These are phyloP conservation scores for Croton setiger DNA, from an alignment of 441 rosid species.

Conservation along the genomic window DNA sequence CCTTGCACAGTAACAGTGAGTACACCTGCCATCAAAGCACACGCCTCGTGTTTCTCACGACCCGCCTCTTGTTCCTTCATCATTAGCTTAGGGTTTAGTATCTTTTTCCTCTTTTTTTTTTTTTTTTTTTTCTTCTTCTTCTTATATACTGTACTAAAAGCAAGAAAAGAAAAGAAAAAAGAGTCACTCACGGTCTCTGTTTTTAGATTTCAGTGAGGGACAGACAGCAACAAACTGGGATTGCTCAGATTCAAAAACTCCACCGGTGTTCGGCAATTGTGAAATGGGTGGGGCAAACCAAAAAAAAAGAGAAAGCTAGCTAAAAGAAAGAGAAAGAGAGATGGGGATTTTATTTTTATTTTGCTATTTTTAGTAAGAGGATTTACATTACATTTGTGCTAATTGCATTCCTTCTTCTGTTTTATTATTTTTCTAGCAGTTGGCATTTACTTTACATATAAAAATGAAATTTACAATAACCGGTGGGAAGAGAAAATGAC, in stretches of 20 bases:
- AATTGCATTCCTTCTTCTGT: constrained; percentile 33
- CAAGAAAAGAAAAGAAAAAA: constrained; percentile 25
- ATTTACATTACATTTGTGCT: constrained; percentile 63
- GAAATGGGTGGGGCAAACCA: constrained; percentile 41
- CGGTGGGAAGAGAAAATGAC: background rate
- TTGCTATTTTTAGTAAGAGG: constrained; percentile 55
- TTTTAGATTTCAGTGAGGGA: constrained; percentile 65
- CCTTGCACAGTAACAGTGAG: constrained; percentile 31
- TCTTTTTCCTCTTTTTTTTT: background rate
- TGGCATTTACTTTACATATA: constrained; percentile 9
- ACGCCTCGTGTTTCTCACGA: constrained; percentile 61
- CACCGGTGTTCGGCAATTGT: constrained; percentile 64
- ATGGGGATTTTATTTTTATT: background rate
- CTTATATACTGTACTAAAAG: constrained; percentile 10
- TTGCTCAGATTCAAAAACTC: constrained; percentile 53
- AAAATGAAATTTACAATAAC: background rate
- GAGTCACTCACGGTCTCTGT: background rate
- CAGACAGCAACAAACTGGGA: constrained; percentile 33
- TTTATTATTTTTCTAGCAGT: constrained; percentile 29
- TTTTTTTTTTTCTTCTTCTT: no score
- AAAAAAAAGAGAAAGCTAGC: constrained; percentile 37
- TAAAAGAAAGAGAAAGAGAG: background rate
- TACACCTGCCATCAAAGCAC: constrained; percentile 52
- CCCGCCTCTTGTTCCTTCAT: constrained; percentile 36
- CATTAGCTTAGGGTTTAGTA: constrained; percentile 26